Evolutionary conservation across 495 filamentous ascomycete species (phyloP).

Genomic region (Cenococcum geophilum): DNA sequence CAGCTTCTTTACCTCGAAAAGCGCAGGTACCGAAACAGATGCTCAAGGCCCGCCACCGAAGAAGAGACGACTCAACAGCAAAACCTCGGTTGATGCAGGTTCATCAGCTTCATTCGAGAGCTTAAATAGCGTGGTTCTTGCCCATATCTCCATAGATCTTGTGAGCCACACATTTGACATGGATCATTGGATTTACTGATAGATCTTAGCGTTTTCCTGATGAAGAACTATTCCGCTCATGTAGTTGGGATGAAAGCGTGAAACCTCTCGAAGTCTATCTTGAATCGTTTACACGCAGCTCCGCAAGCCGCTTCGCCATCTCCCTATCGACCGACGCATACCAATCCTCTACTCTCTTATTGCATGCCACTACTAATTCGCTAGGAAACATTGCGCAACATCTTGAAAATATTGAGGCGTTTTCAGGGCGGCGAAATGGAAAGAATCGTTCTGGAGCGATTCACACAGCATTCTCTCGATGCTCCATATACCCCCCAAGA

Average conservation of each 20-base stretch:
- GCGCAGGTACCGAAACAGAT: neutral
- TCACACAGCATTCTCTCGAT: conserved; percentile 12
- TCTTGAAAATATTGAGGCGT: neutral
- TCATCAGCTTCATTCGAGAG: neutral
- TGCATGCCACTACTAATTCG: conserved; percentile 3
- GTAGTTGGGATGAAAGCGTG: neutral
- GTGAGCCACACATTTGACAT: neutral
- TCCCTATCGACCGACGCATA: conserved; percentile 9
- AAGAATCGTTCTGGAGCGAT: conserved; percentile 6
- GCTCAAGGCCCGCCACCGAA: neutral
- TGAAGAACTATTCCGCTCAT: neutral
- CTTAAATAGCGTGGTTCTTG: neutral
- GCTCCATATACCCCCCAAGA: conserved; percentile 4
- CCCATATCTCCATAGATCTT: conserved; percentile 1
- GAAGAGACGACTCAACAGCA: conserved; percentile 2
- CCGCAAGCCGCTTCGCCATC: conserved; percentile 6
- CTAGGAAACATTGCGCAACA: conserved; percentile 6
- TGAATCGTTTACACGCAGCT: conserved; percentile 8
- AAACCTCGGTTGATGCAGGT: neutral
- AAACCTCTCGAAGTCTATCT: conserved; percentile 12
- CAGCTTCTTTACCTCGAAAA: neutral
- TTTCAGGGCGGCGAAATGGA: neutral
- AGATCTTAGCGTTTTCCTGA: neutral
- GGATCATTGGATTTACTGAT: neutral
- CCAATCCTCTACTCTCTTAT: conserved; percentile 3